Percentiles rank a stretch among this genome's conserved stretches.
These are phyloP conservation scores for Ammopiptanthus mongolicus DNA, from an alignment of 306 rosid species.

Conservation along the genomic window DNA sequence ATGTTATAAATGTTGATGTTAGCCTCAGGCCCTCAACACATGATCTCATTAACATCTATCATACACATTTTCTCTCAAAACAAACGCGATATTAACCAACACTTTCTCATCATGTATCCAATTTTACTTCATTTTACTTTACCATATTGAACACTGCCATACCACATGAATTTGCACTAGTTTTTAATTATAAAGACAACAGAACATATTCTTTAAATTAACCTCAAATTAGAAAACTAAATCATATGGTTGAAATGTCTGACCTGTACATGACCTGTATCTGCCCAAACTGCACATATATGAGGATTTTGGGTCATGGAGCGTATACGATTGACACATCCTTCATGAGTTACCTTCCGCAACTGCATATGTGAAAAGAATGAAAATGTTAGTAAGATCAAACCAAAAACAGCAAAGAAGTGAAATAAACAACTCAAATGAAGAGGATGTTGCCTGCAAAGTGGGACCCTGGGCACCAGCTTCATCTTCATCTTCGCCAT, in stretches of 20 bases:
- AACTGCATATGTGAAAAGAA: slow-evolving; percentile 44
- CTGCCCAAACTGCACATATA: slow-evolving; percentile 93
- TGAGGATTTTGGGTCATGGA: slow-evolving; percentile 87
- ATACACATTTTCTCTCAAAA: neutral
- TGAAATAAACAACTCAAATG: neutral
- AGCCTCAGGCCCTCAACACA: neutral
- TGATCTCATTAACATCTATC: neutral
- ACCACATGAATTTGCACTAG: neutral
- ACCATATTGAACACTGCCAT: neutral
- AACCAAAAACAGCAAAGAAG: slow-evolving; percentile 3
- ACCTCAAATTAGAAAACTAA: neutral
- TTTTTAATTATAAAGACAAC: neutral
- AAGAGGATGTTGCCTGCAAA: slow-evolving; percentile 56
- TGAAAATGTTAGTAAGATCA: neutral
- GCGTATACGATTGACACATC: slow-evolving; percentile 81
- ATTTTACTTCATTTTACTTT: neutral
- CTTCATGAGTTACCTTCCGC: slow-evolving; percentile 78
- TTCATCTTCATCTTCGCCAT: slow-evolving; percentile 49
- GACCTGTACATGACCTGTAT: slow-evolving; percentile 81
- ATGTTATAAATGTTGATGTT: neutral
- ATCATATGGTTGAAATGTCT: slow-evolving; percentile 12
- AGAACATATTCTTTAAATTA: neutral
- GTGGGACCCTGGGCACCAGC: slow-evolving; percentile 42
- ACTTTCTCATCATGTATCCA: neutral
- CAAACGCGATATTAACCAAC: neutral